Evolutionary conservation across 2,329 filamentous ascomycete genomes (phyloP), one percentile per base, ranked within the genome.

Genomic region (Alternaria rosae): DNA sequence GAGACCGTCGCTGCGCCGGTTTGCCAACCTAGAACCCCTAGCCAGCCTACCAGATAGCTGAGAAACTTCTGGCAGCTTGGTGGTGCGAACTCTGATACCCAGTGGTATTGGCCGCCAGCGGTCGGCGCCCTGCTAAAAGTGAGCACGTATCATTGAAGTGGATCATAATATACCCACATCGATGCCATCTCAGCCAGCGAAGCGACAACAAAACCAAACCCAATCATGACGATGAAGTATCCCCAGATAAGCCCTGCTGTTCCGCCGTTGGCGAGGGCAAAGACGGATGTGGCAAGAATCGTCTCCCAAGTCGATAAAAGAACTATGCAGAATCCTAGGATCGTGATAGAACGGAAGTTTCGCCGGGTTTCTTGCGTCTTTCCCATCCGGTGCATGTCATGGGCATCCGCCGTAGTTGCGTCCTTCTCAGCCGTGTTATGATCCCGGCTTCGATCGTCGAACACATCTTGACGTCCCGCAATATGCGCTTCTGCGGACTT

Each of bases 1-100:
- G 77, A 77, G 3, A 79, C 79, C 6, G 78, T 78, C 6, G 82
- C 82, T 25, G 75, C 76, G 8, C 78, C 81, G 2, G 81, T 79
- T 64, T 84, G 82, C 82, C 82, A 85, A 8, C 77, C 78, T 6
- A 85, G 65, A 1, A 81, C 78, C 0, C 76, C 79, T 65, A 83
- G 80, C 83, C 82, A 85, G 3, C 83, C 79, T 12, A 79, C 67
- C 8, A 71, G 45, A 59, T 82, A 83, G 47, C 76, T 79, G 12
- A 82, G 67, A n/a, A 79, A 74, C 45, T 76, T 79, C 54, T 82
- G 80, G 20, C 70, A 69, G 6, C 64, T 68, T 3, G 61, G 68
- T 1, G 81, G 81, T 5, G 80, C 79, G 20, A 82, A 78, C 50
- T 81, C 78, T 12, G 57, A 65, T 13, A 73, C 69, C 72, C 70